Percentiles rank a stretch among this genome's conserved stretches.
phyloP scores from a whole-genome alignment of 768 basidiomycete genomes.

The Candolleomyces eurysporus region DNA sequence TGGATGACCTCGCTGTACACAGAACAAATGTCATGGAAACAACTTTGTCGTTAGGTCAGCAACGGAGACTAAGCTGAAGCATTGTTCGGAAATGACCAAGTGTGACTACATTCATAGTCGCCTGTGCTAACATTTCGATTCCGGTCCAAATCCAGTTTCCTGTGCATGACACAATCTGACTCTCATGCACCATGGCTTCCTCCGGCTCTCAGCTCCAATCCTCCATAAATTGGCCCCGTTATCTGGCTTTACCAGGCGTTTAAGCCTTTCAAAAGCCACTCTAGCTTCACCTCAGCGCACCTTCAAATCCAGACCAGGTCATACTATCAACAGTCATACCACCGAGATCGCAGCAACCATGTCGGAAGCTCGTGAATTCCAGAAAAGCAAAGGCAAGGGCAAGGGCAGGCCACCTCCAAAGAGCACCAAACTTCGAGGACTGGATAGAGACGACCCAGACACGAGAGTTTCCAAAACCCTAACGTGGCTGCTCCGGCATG shows the following conservation, averaged over 20 bases:
- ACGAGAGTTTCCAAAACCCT: conserved; percentile 81
- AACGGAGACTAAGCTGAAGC: no score
- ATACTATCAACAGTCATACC: background rate
- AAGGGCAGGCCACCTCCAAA: conserved; percentile 6
- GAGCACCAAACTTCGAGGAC: conserved; percentile 51
- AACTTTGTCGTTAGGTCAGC: no score
- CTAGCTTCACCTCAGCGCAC: background rate
- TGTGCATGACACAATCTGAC: background rate
- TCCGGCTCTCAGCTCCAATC: background rate
- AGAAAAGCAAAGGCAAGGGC: background rate
- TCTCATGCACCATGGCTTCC: background rate
- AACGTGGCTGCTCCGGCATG: conserved; percentile 91
- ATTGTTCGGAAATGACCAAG: no score
- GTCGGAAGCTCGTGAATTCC: background rate
- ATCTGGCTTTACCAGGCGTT: background rate
- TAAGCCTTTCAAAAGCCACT: no score
- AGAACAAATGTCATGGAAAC: no score
- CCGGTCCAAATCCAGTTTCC: no score
- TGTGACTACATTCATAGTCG: no score
- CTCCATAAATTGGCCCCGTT: background rate
- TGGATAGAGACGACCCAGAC: conserved; percentile 61
- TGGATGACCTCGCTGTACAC: no score
- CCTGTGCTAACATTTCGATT: no score
- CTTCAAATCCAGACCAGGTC: background rate
- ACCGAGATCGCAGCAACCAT: background rate